phyloP scores from a whole-genome alignment of 192 early-diverging fungal species.

The Lunasporangiospora selenospora region DNA sequence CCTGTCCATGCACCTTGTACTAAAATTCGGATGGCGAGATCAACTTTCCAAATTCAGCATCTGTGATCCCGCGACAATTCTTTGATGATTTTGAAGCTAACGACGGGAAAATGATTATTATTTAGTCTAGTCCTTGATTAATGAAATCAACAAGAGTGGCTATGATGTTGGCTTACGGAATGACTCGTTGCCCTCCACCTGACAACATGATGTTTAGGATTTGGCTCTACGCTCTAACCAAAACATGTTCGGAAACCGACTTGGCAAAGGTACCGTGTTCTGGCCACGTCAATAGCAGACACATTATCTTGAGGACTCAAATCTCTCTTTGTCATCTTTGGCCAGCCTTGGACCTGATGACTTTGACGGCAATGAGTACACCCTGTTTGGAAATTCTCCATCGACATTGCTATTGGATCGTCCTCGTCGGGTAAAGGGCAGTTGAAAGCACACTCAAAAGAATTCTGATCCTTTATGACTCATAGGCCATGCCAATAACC shows the following conservation, averaged over 20 bases:
- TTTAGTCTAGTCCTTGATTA: neutral
- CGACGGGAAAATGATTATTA: neutral
- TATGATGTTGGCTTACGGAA: neutral
- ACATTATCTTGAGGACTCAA: constrained; percentile 1
- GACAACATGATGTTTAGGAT: neutral
- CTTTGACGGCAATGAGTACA: no score
- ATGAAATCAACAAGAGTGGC: neutral
- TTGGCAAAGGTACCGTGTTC: neutral
- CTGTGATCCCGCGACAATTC: neutral
- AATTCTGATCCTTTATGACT: no score
- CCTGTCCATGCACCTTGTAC: constrained; percentile 1
- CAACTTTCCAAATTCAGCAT: neutral
- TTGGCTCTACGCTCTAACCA: neutral
- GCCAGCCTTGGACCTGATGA: no score
- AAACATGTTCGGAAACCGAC: constrained; percentile 1
- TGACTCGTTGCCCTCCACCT: neutral
- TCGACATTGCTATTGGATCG: no score
- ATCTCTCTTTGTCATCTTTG: no score
- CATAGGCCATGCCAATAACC: no score
- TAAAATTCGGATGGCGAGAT: neutral
- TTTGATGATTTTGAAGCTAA: constrained; percentile 1
- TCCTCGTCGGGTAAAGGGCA: no score
- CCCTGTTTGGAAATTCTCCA: no score
- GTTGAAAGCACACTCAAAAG: no score
- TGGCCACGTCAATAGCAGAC: neutral